Evolutionary conservation across 169 alveolate genomes (phyloP).

Genomic region (Plasmodium coatneyi): DNA sequence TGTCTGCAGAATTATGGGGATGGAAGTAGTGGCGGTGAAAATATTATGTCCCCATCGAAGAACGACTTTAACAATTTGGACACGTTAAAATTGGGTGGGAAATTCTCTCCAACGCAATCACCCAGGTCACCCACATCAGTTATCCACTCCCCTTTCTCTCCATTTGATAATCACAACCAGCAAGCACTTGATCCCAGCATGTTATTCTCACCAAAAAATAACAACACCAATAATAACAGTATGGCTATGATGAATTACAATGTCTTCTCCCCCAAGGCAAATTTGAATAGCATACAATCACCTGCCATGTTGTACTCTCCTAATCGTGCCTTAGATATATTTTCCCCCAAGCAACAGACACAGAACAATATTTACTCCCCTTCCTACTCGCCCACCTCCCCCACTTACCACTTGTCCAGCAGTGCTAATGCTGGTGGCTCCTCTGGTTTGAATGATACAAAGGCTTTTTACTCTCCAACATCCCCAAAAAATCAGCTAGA

Average conservation of each 20-base stretch:
- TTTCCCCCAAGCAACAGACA: slow-evolving; percentile 63
- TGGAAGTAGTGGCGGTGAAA: background rate
- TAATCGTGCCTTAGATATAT: slow-evolving; percentile 73
- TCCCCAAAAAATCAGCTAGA: slow-evolving; percentile 88
- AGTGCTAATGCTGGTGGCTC: slow-evolving; percentile 27
- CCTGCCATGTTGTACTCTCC: slow-evolving; percentile 83
- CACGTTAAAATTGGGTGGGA: slow-evolving; percentile 90
- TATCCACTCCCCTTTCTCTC: slow-evolving; percentile 76
- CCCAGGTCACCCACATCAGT: slow-evolving; percentile 89
- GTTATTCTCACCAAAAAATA: slow-evolving; percentile 29
- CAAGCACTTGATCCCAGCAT: slow-evolving; percentile 15
- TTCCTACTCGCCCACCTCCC: slow-evolving; percentile 86
- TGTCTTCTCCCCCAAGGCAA: slow-evolving; percentile 80
- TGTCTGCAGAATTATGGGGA: slow-evolving; percentile 42
- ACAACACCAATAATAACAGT: background rate
- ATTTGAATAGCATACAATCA: slow-evolving; percentile 79
- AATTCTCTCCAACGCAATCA: slow-evolving; percentile 91
- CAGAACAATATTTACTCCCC: slow-evolving; percentile 79
- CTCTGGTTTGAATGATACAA: background rate
- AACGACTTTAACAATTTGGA: slow-evolving; percentile 77
- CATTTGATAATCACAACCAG: slow-evolving; percentile 46
- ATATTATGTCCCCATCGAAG: slow-evolving; percentile 67
- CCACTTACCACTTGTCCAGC: slow-evolving; percentile 80
- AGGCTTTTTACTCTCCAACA: slow-evolving; percentile 67
- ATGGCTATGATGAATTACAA: slow-evolving; percentile 47